Evolutionary conservation across 306 rosid genomes (phyloP).

Genomic region (Dryas alaskensis): DNA sequence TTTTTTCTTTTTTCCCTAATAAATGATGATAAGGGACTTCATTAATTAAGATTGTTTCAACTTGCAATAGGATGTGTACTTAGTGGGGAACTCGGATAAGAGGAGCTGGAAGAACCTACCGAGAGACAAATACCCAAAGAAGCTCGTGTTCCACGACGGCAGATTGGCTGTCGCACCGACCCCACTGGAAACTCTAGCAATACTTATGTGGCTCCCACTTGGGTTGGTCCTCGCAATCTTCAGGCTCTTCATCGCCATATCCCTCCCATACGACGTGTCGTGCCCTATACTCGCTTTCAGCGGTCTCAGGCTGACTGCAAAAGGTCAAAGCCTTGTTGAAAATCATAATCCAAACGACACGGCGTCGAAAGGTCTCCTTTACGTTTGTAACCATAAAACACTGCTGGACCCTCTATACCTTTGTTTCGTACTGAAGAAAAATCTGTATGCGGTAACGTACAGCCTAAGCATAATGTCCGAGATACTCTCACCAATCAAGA

Average conservation of each 20-base stretch:
- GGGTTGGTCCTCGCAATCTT: conserved; percentile 42
- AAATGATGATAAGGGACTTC: no score
- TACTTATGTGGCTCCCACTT: conserved; percentile 61
- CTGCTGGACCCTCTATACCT: conserved; percentile 66
- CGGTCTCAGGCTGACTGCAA: conserved; percentile 46
- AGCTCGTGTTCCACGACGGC: conserved; percentile 78
- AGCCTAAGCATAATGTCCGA: conserved; percentile 78
- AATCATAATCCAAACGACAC: background rate
- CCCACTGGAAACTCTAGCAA: conserved; percentile 33
- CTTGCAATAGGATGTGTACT: conserved; percentile 50
- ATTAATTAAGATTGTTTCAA: background rate
- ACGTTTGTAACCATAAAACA: conserved; percentile 82
- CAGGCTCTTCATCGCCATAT: conserved; percentile 29
- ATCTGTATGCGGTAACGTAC: conserved; percentile 59
- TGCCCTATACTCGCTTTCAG: conserved; percentile 33
- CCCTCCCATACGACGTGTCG: conserved; percentile 47
- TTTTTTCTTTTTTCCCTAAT: no score
- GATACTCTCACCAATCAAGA: conserved; percentile 66
- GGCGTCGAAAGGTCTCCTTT: conserved; percentile 35
- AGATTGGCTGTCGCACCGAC: conserved; percentile 61
- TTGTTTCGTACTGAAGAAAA: conserved; percentile 35
- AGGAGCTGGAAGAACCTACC: conserved; percentile 55
- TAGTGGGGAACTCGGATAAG: conserved; percentile 54
- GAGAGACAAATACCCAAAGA: conserved; percentile 42
- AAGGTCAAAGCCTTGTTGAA: background rate